phyloP scores from a whole-genome alignment of 257 asterid species.

The Euphrasia confusa region DNA sequence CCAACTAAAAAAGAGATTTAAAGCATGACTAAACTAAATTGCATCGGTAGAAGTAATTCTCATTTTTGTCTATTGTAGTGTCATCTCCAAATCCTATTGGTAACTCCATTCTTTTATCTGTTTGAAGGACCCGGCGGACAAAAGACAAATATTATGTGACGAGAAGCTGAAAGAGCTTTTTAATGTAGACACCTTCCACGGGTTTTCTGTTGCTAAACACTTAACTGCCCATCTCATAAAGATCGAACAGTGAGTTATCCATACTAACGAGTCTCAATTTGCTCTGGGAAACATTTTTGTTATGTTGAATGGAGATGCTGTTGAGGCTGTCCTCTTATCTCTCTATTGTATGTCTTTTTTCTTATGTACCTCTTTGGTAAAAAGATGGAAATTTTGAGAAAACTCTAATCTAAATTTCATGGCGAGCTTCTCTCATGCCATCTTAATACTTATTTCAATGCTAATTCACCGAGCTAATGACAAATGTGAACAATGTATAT shows the following conservation, averaged over 20 bases:
- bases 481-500: conserved; percentile 22
- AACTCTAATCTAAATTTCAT: conserved; percentile 7
- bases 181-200: conserved; percentile 64
- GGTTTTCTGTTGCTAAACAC: conserved; percentile 59
- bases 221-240: conserved; percentile 62
- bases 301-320: conserved; percentile 29
- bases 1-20: neutral
- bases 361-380: neutral
- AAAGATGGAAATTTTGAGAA: neutral
- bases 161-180: conserved; percentile 93
- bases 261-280: conserved; percentile 23
- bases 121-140: conserved; percentile 86
- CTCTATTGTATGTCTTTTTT: neutral
- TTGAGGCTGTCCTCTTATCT: conserved; percentile 23
- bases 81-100: conserved; percentile 10
- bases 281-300: conserved; percentile 28
- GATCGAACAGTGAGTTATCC: conserved; percentile 48
- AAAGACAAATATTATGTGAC: conserved; percentile 77
- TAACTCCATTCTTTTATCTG: conserved; percentile 22
- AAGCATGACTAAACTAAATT: neutral
- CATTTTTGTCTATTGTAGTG: conserved; percentile 8
- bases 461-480: conserved; percentile 25
- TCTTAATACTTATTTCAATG: conserved; percentile 24
- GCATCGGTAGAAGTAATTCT: neutral
- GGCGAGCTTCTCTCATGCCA: conserved; percentile 19